phyloP scores from a whole-genome alignment of 305 asterid genomes.

The Ilex paraguariensis region DNA sequence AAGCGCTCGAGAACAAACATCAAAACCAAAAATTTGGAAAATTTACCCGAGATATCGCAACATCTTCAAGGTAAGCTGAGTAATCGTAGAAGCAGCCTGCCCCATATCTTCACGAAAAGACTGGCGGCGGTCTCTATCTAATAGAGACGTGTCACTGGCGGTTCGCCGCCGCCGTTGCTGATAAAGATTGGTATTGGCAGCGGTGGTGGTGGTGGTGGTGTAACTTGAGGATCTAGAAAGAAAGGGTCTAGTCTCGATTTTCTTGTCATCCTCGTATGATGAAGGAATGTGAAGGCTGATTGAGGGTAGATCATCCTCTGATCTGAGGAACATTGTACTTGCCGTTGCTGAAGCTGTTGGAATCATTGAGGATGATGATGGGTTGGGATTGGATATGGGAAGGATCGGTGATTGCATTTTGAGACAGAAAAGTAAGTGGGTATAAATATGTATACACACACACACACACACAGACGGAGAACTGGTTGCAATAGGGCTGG shows the following conservation, averaged over 20 bases:
- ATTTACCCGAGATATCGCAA: constrained; percentile 21
- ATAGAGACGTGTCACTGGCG: constrained; percentile 46
- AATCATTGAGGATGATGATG: constrained; percentile 29
- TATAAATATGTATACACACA: no score
- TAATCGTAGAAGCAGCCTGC: constrained; percentile 48
- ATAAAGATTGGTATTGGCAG: constrained; percentile 19
- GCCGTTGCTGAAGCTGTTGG: constrained; percentile 18
- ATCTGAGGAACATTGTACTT: constrained; percentile 44
- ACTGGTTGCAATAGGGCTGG: not conserved
- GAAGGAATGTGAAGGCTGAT: constrained; percentile 43
- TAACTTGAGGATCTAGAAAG: constrained; percentile 51
- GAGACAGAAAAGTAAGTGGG: not conserved
- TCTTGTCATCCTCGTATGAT: constrained; percentile 33
- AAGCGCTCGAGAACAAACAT: no score
- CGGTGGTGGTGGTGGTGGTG: constrained; percentile 12
- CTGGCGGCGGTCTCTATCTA: constrained; percentile 20
- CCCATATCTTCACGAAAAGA: constrained; percentile 38
- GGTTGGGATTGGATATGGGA: constrained; percentile 53
- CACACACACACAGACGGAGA: not conserved
- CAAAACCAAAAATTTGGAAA: no score
- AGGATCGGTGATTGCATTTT: not conserved
- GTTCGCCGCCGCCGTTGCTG: constrained; percentile 59
- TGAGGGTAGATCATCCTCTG: constrained; percentile 33
- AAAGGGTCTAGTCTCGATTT: constrained; percentile 47
- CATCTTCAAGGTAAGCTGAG: constrained; percentile 50